Conservation (phyloP, 2,329 filamentous ascomycete species). For the Capronia americana region DNA sequence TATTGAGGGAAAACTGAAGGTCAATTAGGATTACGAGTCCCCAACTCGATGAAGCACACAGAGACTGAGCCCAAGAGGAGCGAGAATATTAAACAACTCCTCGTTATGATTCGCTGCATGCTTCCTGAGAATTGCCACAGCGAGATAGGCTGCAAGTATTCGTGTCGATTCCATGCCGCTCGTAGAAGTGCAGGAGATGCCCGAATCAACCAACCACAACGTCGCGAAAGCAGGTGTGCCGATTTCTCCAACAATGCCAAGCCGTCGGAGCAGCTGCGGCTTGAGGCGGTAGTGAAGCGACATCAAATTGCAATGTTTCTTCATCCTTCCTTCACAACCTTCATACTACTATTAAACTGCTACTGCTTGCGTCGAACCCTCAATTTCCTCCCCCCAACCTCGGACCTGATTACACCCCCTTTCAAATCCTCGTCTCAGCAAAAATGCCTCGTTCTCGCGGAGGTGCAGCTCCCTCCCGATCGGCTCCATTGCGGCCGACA, state of each 20-base stretch:
- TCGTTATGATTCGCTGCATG: not conserved
- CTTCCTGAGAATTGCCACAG: not conserved
- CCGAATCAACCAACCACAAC: not conserved
- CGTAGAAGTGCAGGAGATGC: not conserved
- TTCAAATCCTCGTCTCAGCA: not conserved
- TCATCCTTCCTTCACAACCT: slow-evolving; percentile 6
- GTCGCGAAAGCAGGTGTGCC: not conserved
- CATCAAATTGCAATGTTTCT: slow-evolving; percentile 7
- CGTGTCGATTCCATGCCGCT: not conserved
- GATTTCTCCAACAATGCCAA: not conserved
- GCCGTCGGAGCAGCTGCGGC: not conserved
- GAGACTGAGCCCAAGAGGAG: no score
- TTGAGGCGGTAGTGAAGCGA: not conserved
- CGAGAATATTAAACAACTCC: not conserved
- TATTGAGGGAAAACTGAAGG: no score
- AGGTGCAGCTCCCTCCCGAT: slow-evolving; percentile 51
- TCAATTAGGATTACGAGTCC: no score
- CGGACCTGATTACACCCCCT: not conserved
- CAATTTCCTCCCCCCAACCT: not conserved
- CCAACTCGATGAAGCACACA: no score
- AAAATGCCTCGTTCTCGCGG: slow-evolving; percentile 79
- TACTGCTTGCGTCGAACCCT: not conserved
- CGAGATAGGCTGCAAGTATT: slow-evolving; percentile 3
- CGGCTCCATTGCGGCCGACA: slow-evolving; percentile 70
- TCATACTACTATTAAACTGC: slow-evolving; percentile 2